Evolutionary conservation across 257 asterid genomes (phyloP), one percentile per base, ranked within the genome.

Genomic region (Lycium ferocissimum): DNA sequence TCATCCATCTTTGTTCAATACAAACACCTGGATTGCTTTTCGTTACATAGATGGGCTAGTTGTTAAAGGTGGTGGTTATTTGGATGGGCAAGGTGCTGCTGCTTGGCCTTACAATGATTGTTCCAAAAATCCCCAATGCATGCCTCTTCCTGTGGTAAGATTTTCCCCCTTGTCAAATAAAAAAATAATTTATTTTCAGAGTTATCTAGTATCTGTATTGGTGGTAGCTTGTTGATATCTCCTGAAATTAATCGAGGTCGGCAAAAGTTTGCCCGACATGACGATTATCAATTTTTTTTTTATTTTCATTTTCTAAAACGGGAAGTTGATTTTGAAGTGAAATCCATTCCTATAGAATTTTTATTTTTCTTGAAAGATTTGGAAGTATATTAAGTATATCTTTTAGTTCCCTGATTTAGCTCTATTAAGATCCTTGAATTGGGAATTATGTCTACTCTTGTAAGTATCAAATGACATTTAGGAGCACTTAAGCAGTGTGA

Each of bases 101-200:
- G 99, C 97, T 12, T 95, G 99, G 99, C 82, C 49, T 5, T 91
- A 90, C 53, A 94, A 94, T 83, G 93, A 94, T 69, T 95, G 99
- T 84, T 43, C 2, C 1, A 86, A 0, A n/a, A 94, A 89, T 20
- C 82, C 91, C 1, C 7, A 53, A 0, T 95, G 99, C 91, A 71
- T 4, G 43, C 79, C 88, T 79, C 95, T 95, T 85, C 99, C 97
- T 2, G 91, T 87, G 35, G 98, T 94, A 86, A 87, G 91, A 7
- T 70, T 70, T 17, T 33, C 54, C 54, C 33, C 53, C 5, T 13
- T 35, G 9, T 67, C 20, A 14, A 40, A 40, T 40, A 40, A 40
- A 40, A 26, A 40, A 40, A 67, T 14, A 9, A 40, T 67, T 67
- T 67, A 0, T 18, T 15, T 35, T 4, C 4, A 3, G 13, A 15